phyloP scores from a whole-genome alignment of 1,284 basidiomycete genomes.

The Meira nashicola region DNA sequence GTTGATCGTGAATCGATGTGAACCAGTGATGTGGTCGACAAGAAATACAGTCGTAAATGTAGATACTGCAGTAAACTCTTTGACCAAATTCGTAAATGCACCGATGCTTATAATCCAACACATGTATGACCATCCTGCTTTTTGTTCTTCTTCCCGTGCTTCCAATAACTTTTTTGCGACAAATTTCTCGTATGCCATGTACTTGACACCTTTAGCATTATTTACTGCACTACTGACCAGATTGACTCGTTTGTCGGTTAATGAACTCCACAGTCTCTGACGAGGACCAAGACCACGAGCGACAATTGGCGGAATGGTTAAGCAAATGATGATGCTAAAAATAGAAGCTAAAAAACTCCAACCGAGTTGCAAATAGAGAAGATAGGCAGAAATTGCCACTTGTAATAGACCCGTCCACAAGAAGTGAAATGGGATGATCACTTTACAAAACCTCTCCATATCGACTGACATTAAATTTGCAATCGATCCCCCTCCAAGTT shows the following conservation, averaged over 20 bases:
- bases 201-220: conserved; percentile 46
- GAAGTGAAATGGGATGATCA: conserved; percentile 24
- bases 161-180: conserved; percentile 25
- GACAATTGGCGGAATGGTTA: conserved; percentile 26
- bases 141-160: conserved; percentile 29
- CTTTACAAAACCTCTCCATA: conserved; percentile 37
- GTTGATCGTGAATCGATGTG: conserved; percentile 29
- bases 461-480: conserved; percentile 48
- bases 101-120: conserved; percentile 22
- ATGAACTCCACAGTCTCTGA: conserved; percentile 32
- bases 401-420: conserved; percentile 37
- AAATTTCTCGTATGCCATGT: conserved; percentile 39
- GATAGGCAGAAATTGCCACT: conserved; percentile 32
- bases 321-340: conserved; percentile 22
- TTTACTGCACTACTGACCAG: conserved; percentile 26
- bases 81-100: conserved; percentile 20
- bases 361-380: conserved; percentile 35
- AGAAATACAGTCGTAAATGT: conserved; percentile 31
- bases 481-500: conserved; percentile 32
- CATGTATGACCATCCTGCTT: conserved; percentile 14
- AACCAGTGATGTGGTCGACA: conserved; percentile 22
- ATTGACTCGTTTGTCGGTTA: conserved; percentile 37
- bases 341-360: conserved; percentile 36
- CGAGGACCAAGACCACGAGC: conserved; percentile 25
- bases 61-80: conserved; percentile 22